A percentile compares a stretch with the other conserved stretches of the same genome.
Evolutionary conservation across 2,329 filamentous ascomycete species (phyloP).

Genomic region (Aspergillus awamori): DNA sequence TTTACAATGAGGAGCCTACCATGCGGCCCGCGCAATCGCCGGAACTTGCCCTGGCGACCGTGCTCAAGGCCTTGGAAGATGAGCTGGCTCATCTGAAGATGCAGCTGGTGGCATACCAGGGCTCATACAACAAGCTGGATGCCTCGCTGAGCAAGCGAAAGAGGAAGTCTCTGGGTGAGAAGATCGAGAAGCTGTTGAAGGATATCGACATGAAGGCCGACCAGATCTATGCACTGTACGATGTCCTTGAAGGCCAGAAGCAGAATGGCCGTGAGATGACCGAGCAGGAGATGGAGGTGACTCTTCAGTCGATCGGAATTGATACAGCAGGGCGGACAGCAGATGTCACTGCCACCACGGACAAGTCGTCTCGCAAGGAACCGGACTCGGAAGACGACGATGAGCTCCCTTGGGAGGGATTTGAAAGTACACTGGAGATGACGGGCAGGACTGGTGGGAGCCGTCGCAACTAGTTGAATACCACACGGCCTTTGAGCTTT

Average conservation of each 20-base stretch:
- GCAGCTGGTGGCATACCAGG: conserved; percentile 64
- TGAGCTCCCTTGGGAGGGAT: conserved; percentile 49
- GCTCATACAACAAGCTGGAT: conserved; percentile 67
- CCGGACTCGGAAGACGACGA: conserved; percentile 33
- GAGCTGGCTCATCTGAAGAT: conserved; percentile 77
- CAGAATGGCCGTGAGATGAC: conserved; percentile 64
- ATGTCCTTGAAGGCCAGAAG: conserved; percentile 81
- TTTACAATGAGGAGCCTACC: conserved; percentile 60
- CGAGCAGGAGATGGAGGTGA: conserved; percentile 66
- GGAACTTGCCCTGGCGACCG: conserved; percentile 72
- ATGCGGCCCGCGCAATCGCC: conserved; percentile 68
- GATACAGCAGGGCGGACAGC: conserved; percentile 24
- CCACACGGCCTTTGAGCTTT: neutral
- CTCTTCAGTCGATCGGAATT: conserved; percentile 54
- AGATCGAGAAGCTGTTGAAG: conserved; percentile 64
- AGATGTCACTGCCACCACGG: conserved; percentile 34
- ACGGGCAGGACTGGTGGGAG: conserved; percentile 33
- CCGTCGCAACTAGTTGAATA: conserved; percentile 19
- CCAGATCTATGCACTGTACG: conserved; percentile 80
- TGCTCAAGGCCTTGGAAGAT: conserved; percentile 79
- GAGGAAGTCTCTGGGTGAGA: conserved; percentile 62
- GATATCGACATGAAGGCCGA: conserved; percentile 73
- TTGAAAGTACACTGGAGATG: conserved; percentile 46
- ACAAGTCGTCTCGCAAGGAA: conserved; percentile 31
- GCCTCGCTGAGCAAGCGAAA: conserved; percentile 66